Conservation (phyloP, 2,329 filamentous ascomycete species). For the Trichocomaceae sp. region DNA sequence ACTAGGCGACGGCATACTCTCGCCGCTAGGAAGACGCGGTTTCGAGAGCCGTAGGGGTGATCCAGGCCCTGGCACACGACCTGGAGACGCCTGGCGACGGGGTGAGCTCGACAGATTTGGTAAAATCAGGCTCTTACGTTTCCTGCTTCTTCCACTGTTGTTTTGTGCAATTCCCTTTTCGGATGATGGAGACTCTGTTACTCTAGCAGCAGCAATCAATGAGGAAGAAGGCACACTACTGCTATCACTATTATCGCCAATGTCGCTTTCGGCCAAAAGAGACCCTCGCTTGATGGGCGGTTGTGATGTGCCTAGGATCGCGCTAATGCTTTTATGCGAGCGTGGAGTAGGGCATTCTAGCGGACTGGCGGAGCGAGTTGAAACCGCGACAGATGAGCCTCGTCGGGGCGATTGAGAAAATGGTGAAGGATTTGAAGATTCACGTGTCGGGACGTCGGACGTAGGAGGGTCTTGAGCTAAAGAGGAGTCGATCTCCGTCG, state of each 20-base stretch:
- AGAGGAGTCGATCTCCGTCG: constrained; percentile 14
- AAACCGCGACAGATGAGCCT: constrained; percentile 60
- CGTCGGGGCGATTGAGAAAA: constrained; percentile 42
- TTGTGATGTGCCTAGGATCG: constrained; percentile 49
- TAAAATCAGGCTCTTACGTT: constrained; percentile 79
- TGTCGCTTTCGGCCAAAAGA: constrained; percentile 76
- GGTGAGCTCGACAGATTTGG: constrained; percentile 68
- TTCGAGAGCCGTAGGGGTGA: constrained; percentile 83
- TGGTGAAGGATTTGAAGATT: constrained; percentile 46
- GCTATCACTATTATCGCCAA: constrained; percentile 72
- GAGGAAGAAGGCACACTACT: constrained; percentile 71
- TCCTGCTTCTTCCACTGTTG: constrained; percentile 72
- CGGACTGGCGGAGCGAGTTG: constrained; percentile 82
- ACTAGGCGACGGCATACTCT: constrained; percentile 68
- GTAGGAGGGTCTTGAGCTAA: constrained; percentile 30
- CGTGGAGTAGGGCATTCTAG: constrained; percentile 85
- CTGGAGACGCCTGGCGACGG: constrained; percentile 82
- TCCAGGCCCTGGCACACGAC: constrained; percentile 65
- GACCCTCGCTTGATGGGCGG: constrained; percentile 65
- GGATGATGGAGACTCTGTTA: constrained; percentile 85
- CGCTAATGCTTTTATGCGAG: constrained; percentile 61
- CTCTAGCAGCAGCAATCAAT: constrained; percentile 59
- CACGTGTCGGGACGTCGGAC: constrained; percentile 52
- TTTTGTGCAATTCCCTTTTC: constrained; percentile 73
- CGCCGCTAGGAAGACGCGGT: constrained; percentile 58